phyloP scores from a whole-genome alignment of 345 rosid genomes.

The Linum usitatissimum region DNA sequence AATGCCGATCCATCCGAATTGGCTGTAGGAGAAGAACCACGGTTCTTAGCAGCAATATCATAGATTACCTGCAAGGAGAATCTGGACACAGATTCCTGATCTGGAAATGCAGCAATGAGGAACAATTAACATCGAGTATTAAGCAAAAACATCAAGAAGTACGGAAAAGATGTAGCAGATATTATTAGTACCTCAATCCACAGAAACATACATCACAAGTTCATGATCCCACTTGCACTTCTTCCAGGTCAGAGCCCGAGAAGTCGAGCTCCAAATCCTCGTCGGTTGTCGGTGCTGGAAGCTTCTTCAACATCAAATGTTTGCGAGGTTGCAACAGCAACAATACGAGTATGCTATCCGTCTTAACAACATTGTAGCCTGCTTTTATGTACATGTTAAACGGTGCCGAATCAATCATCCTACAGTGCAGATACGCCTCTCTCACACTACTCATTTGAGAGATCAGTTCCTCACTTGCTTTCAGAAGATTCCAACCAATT shows the following conservation, averaged over 20 bases:
- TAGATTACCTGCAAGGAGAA: constrained; percentile 20
- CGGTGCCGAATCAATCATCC: constrained; percentile 83
- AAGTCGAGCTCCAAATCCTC: constrained; percentile 19
- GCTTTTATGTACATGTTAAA: constrained; percentile 80
- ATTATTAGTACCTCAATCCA: constrained; percentile 14
- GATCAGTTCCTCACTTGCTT: constrained; percentile 79
- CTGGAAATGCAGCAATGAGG: too few species aligned
- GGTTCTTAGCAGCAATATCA: constrained; percentile 12
- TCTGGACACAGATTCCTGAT: not conserved
- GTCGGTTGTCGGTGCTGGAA: constrained; percentile 19
- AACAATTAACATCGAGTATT: too few species aligned
- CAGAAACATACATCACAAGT: constrained; percentile 8
- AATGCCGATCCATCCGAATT: constrained; percentile 13
- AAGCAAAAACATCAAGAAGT: not conserved
- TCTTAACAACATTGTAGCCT: constrained; percentile 57
- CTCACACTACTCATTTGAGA: constrained; percentile 41
- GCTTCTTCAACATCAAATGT: constrained; percentile 85
- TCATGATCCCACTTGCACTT: constrained; percentile 25
- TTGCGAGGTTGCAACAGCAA: constrained; percentile 79
- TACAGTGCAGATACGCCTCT: constrained; percentile 83
- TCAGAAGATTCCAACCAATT: constrained; percentile 89
- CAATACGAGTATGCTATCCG: constrained; percentile 58
- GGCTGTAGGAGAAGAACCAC: constrained; percentile 18
- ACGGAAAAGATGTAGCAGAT: not conserved
- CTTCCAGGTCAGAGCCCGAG: constrained; percentile 27